Evolutionary conservation across 345 rosid species (phyloP).

Genomic region (Rhizophora mangle): DNA sequence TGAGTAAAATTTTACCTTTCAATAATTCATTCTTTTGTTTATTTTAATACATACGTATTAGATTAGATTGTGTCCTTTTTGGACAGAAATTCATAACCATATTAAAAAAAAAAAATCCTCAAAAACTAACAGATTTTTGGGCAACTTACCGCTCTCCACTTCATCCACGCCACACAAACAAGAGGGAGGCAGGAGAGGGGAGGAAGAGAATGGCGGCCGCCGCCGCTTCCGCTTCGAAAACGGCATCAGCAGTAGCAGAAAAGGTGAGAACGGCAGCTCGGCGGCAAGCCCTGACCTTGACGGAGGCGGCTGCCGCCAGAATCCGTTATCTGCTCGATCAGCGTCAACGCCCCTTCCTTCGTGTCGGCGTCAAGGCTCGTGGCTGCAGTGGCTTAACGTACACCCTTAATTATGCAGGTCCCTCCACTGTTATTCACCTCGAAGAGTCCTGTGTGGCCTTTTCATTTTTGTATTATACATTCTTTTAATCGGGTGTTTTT

Average conservation of each 20-base stretch:
- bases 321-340: slow-evolving; percentile 59
- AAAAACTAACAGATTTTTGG: no score
- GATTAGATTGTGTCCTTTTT: no score
- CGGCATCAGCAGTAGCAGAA: slow-evolving; percentile 52
- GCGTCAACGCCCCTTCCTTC: slow-evolving; percentile 65
- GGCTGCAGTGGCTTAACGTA: slow-evolving; percentile 84
- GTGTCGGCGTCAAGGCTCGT: slow-evolving; percentile 79
- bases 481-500: no score
- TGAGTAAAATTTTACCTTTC: no score
- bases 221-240: slow-evolving; percentile 18
- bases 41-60: no score
- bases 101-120: no score
- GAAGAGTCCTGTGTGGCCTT: neutral
- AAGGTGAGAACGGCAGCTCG: slow-evolving; percentile 41
- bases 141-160: no score
- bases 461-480: neutral
- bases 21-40: no score
- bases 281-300: slow-evolving; percentile 56
- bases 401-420: slow-evolving; percentile 85
- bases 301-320: slow-evolving; percentile 69
- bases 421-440: neutral
- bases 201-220: slow-evolving; percentile 15
- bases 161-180: no score
- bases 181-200: neutral
- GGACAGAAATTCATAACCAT: no score